Percentiles rank a stretch among this genome's conserved stretches.
Conservation (phyloP, 345 rosid species). For the Orychophragmus violaceus region DNA sequence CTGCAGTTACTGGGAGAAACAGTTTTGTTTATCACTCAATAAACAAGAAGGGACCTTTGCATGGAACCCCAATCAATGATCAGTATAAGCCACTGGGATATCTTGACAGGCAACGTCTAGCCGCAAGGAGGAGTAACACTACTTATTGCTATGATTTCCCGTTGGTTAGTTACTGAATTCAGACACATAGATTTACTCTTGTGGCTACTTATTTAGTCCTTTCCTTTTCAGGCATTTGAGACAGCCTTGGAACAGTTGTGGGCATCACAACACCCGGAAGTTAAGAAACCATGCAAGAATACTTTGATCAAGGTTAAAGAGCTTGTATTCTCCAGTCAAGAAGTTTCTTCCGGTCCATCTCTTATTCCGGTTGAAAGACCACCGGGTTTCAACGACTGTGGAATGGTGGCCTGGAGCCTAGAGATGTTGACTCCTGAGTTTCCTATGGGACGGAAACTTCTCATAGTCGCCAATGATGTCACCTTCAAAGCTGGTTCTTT, state of each 20-base stretch:
- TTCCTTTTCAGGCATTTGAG: slow-evolving; percentile 72
- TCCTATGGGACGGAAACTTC: slow-evolving; percentile 82
- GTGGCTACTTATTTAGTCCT: slow-evolving; percentile 3
- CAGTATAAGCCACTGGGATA: slow-evolving; percentile 67
- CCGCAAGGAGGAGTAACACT: slow-evolving; percentile 77
- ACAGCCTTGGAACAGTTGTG: slow-evolving; percentile 74
- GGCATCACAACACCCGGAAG: slow-evolving; percentile 57
- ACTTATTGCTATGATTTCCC: slow-evolving; percentile 99
- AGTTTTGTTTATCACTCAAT: slow-evolving; percentile 62
- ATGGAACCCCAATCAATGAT: slow-evolving; percentile 52
- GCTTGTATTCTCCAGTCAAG: slow-evolving; percentile 66
- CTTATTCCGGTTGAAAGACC: slow-evolving; percentile 54
- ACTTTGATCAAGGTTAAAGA: slow-evolving; percentile 57
- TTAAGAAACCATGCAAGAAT: slow-evolving; percentile 43
- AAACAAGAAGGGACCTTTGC: slow-evolving; percentile 56
- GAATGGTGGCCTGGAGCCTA: slow-evolving; percentile 98
- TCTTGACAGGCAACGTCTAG: slow-evolving; percentile 75
- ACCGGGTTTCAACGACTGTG: slow-evolving; percentile 79
- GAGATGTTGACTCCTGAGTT: slow-evolving; percentile 92
- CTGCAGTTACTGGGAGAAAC: slow-evolving; percentile 54
- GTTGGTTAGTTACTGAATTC: slow-evolving; percentile 48
- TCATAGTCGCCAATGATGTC: slow-evolving; percentile 84
- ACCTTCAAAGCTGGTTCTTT: slow-evolving; percentile 98
- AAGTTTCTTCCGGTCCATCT: slow-evolving; percentile 68
- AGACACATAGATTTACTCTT: neutral